Base-by-base conservation (phyloP, 148 eudicot species). In the Linanthus parryae region DNA sequence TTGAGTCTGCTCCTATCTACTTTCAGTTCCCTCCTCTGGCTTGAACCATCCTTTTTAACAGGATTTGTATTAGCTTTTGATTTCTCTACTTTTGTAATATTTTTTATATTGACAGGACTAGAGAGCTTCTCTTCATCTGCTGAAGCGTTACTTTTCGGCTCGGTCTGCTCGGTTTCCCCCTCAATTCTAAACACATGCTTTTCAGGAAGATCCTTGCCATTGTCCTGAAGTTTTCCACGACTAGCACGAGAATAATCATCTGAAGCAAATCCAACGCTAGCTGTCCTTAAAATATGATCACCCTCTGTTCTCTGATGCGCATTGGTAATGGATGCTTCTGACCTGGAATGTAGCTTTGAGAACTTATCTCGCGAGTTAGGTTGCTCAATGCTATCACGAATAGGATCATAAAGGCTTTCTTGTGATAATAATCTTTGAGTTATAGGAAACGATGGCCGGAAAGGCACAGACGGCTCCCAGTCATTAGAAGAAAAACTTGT, bases 381-480 rank as follows among this genome's bases (percentile, higher is more conserved):
- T 52, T 70, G 68, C 51, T 80, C 88, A 70, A 78, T 74, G 66
- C 83, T 70, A 45, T 94, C 88, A 64, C 61, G 84, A 46, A 82
- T 54, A 51, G 91, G 88, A 64, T 82, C 85, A 33, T 82, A 77
- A 43, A 65, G 81, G 30, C 54, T 61, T 44, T 62, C 80, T 30
- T 80, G 69, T 70, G 86, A 58, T 41, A 67, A 66, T 53, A 65
- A 44, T 10, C 64, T 62, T 45, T 67, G 57, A 40, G 84, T 73
- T 18, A 77, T 45, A 33, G 61, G 57, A 64, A 53, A 64, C 17
- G 84, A 78, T 41, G 96, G 85, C 20, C 69, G 74, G 64, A 88
- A 88, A 55, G 91, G 96, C 48, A 55, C 63, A 62, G 96, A 84
- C 51, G 86, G 88, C 68, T 94, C 95, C 99, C 99, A 94, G 52